Base-by-base conservation (phyloP, 371 early-diverging fungal genomes). In the Mucor velutinosus region DNA sequence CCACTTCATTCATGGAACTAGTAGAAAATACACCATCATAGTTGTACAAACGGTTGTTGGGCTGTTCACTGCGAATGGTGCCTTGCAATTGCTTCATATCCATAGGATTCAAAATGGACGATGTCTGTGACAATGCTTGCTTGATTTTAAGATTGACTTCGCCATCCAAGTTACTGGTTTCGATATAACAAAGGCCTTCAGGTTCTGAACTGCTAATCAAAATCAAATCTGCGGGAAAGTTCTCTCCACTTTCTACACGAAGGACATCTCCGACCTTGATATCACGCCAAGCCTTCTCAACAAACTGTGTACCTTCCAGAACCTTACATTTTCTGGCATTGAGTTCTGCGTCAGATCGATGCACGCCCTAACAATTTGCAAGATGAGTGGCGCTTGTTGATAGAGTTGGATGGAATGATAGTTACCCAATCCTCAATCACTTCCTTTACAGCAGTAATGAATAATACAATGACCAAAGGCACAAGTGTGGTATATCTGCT, bases 381-480 rank as follows among this genome's bases (percentile, higher is more conserved):
- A 12, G 43, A 51, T 45, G 23, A 23, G 17, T 25, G 62, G 51
- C 62, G 23, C 53, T 45, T 29, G 25, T 6, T 23, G 19, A 41
- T n/a, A 12, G 27, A 27, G 21, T 23, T 14, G 49, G 30, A 29
- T 55, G 56, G 39, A 45, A 5, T 11, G 32, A 4, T 29, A 74
- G 84, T 82, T 86, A 90, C 92, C 76, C 88, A 82, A 77, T 99
- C 99, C 76, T 99, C 99, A 45, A 97, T 82, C 4, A 95, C 83
- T 78, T 99, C 99, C 80, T 99, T 99, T 41, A 95, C 78, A 25
- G 97, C 99, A 1, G 99, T 96, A 33, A 93, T 95, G 29, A 93
- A 76, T 64, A 99, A 77, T 1, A 99, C 98, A 66, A 97, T 87
- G 4, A 83, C 72, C 49, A 99, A 84, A 5, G 99, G 99, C 21